A percentile compares a stretch with the other conserved stretches of the same genome.
phyloP scores from a whole-genome alignment of 345 rosid genomes.

The Crucihimalaya himalaica region DNA sequence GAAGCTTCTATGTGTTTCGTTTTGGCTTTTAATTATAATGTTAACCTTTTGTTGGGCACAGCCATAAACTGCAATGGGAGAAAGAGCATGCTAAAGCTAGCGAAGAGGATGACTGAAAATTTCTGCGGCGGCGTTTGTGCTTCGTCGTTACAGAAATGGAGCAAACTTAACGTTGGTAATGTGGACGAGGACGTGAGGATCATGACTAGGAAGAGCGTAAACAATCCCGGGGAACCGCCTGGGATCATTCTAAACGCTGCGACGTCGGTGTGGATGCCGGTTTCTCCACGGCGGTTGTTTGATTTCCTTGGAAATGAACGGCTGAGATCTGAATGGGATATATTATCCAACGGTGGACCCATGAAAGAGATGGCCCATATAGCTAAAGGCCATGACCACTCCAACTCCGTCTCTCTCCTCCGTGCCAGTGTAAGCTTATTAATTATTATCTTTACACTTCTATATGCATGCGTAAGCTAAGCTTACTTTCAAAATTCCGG shows the following conservation, averaged over 20 bases:
- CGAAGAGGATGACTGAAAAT: constrained; percentile 89
- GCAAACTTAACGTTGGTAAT: constrained; percentile 65
- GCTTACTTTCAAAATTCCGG: neutral
- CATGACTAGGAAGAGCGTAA: constrained; percentile 82
- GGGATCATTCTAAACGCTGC: constrained; percentile 89
- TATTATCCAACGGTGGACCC: constrained; percentile 93
- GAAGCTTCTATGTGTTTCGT: neutral
- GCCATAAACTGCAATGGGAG: constrained; percentile 58
- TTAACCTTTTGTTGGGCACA: neutral
- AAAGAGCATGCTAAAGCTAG: constrained; percentile 91
- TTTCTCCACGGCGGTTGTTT: constrained; percentile 69
- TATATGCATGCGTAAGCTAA: neutral
- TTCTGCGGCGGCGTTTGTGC: constrained; percentile 97
- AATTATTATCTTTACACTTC: neutral
- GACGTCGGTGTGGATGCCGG: constrained; percentile 92
- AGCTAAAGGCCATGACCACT: constrained; percentile 92
- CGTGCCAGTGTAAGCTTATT: constrained; percentile 65
- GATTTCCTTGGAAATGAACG: constrained; percentile 84
- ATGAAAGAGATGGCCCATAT: constrained; percentile 98
- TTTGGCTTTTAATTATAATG: neutral
- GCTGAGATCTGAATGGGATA: constrained; percentile 93
- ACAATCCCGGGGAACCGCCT: constrained; percentile 95
- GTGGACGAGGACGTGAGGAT: constrained; percentile 87
- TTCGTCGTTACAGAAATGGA: constrained; percentile 85
- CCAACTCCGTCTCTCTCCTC: constrained; percentile 94